phyloP scores from a whole-genome alignment of 345 rosid genomes.

The Adansonia digitata region DNA sequence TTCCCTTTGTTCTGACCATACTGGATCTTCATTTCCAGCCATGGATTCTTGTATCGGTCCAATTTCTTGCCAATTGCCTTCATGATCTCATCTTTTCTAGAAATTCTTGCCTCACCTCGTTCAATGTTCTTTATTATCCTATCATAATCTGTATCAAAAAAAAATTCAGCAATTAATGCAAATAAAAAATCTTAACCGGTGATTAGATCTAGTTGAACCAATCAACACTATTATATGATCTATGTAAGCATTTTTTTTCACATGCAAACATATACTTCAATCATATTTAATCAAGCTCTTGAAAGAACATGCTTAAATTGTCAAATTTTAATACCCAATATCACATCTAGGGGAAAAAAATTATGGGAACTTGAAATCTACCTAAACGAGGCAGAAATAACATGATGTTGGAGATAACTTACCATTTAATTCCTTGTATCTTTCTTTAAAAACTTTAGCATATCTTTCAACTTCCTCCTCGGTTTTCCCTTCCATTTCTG shows the following conservation, averaged over 20 bases:
- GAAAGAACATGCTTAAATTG: neutral
- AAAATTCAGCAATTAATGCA: neutral
- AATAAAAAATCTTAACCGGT: neutral
- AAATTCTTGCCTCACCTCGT: slow-evolving; percentile 93
- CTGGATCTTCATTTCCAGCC: slow-evolving; percentile 97
- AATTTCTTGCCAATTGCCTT: slow-evolving; percentile 96
- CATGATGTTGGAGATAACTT: neutral
- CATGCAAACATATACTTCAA: neutral
- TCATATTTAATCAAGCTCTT: neutral
- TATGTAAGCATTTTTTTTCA: slow-evolving; percentile 27
- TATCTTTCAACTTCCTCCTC: slow-evolving; percentile 94
- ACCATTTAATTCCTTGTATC: slow-evolving; percentile 75
- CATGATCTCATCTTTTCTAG: slow-evolving; percentile 97
- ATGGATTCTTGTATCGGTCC: slow-evolving; percentile 97
- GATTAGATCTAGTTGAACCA: neutral
- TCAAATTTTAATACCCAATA: neutral
- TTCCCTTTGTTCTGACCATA: slow-evolving; percentile 99
- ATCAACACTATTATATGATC: slow-evolving; percentile 13
- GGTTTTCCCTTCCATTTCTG: slow-evolving; percentile 95
- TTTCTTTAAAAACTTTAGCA: slow-evolving; percentile 77
- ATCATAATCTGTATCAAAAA: slow-evolving; percentile 62
- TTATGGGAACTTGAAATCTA: neutral
- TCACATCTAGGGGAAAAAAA: neutral
- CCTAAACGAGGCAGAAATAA: neutral
- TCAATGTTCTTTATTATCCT: slow-evolving; percentile 97